Base-by-base conservation (phyloP, 2,329 filamentous ascomycete genomes). In the Aspergillus cejpii region DNA sequence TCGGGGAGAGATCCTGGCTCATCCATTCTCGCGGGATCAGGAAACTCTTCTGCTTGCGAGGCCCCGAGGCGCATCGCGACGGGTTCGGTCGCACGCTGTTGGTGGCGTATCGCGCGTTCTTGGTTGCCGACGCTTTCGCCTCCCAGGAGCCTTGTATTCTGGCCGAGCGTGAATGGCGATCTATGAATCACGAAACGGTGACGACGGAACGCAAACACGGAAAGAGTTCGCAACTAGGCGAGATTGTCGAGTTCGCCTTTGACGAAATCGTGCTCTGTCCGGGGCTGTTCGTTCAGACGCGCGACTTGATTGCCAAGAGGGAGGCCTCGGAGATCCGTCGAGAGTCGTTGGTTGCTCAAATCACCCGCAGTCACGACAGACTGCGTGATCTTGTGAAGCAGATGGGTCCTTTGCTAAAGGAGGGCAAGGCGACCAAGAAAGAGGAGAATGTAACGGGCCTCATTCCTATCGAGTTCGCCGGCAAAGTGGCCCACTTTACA, bases 91-190 rank as follows among this genome's bases (percentile, higher is more conserved):
- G 54, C 12, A 57, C 54, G 7, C 28, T 58, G 6, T 39, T 54
- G 15, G 36, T 51, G 10, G 52, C 55, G 2, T 54, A 56, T 27
- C 48, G 54, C 6, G 44, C 54, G 17, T 52, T 58, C 23, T 31
- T 57, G 1, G 49, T 57, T 1, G 53, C 48, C 3, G 53, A 56
- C 6, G 49, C 54, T 1, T 46, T 57, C 8, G 24, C 37, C 10
- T 47, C 37, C 3, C 44, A 47, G 20, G 49, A 58, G 38, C 33
- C 51, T 3, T 56, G 53, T 20, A 56, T 58, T n/a, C 20, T 57
- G 3, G 54, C 48, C 15, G 34, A 36, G 6, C 26, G 43, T 5
- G 47, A 51, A 15, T 56, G 55, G 53, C 27, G 50, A 7, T 21
- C 40, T 10, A 46, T 50, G n/a, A 49, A 45, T 11, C 34, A 37